phyloP scores from a whole-genome alignment of 768 basidiomycete genomes.

The Phaffia australis region DNA sequence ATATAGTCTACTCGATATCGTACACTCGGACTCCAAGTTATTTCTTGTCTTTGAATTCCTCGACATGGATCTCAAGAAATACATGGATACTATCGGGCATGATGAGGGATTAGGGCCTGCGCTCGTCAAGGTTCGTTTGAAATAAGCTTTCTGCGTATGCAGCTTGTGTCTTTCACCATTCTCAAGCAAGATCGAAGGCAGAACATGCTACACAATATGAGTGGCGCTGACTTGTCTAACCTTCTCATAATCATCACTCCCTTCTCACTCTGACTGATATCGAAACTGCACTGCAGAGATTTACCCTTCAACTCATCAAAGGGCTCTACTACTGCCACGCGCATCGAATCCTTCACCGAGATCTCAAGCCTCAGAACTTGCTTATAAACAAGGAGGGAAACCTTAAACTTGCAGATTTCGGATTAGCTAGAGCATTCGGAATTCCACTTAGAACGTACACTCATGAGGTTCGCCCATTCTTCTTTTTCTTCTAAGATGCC shows the following conservation, averaged over 20 bases:
- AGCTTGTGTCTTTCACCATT: background rate
- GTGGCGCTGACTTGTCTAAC: background rate
- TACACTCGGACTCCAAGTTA: slow-evolving; percentile 91
- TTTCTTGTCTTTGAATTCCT: slow-evolving; percentile 98
- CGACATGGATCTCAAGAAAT: slow-evolving; percentile 90
- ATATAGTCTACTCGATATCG: slow-evolving; percentile 79
- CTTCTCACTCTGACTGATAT: background rate
- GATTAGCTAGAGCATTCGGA: slow-evolving; percentile 90
- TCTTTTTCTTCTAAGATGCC: background rate
- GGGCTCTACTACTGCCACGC: slow-evolving; percentile 91
- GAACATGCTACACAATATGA: background rate
- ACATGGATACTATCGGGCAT: slow-evolving; percentile 80
- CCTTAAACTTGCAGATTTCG: slow-evolving; percentile 93
- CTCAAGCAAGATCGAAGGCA: too few relatives aligned
- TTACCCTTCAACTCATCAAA: slow-evolving; percentile 81
- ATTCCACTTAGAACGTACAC: slow-evolving; percentile 99
- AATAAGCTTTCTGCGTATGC: slow-evolving; percentile 24
- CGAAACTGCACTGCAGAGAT: slow-evolving; percentile 54
- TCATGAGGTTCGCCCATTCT: slow-evolving; percentile 60
- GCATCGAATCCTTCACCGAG: slow-evolving; percentile 90
- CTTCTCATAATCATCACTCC: slow-evolving; percentile 3
- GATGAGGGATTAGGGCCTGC: slow-evolving; percentile 51
- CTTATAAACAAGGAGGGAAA: slow-evolving; percentile 81
- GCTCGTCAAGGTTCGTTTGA: slow-evolving; percentile 65
- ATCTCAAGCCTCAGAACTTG: slow-evolving; percentile 91